Base-by-base conservation (phyloP, 352 stramenopile species). In the Pythium chondricola region DNA sequence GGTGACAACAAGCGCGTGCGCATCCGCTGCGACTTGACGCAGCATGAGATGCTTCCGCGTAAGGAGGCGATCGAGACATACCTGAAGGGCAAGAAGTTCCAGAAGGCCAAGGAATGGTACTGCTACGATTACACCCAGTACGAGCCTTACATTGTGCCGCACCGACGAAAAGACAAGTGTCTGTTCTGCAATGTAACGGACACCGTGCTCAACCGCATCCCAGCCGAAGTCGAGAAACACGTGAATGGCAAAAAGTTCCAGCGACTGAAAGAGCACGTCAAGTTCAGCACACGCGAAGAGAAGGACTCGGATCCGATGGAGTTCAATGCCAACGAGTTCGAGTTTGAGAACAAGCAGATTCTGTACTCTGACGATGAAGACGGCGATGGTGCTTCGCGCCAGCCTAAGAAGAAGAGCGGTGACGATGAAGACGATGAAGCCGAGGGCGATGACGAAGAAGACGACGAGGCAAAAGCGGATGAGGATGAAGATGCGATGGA, bases 51-150 rank as follows among this genome's bases (percentile, higher is more conserved):
- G 69, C 43, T 86, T 29, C 74, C 73, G 27, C 65, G 65, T 29
- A 65, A 63, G 10, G 70, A 87, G 31, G 56, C 69, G 14, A 84
- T 94, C 36, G 61, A 78, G 51, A 48, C 67, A 53, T 69, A 93
- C 52, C 43, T 92, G 21, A 60, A 71, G 43, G 85, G 73, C 33
- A 95, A 93, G 62, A 87, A 85, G 49, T 88, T 89, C 51, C 18
- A 67, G 24, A 92, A 95, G 53, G 74, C 79, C 6, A 78, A 79
- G 39, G 76, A 90, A 64, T 90, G 82, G 84, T 95, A 95, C 61
- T 91, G 69, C 61, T 70, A 86, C 63, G 85, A 95, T 64, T 95
- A 91, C 71, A 83, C 76, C 42, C 67, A 95, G 74, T 96, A 95
- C 71, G 83, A 91, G 63, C 87, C 87, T 48, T 90, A 93, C 56